Base-by-base conservation (phyloP, 805 yeast genomes). In the Candida chilensis region DNA sequence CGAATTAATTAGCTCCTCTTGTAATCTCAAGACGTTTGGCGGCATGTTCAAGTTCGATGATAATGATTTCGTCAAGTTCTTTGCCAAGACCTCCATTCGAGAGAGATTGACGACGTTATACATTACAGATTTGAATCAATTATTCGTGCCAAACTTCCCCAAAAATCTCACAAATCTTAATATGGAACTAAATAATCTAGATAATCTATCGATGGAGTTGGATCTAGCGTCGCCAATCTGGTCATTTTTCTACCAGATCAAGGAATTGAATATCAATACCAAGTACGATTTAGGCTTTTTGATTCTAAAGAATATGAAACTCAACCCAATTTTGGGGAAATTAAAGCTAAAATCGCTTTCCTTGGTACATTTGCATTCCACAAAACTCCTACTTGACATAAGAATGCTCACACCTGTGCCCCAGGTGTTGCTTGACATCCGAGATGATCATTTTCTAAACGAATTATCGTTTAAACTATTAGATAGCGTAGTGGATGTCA, bases 21-120 rank as follows among this genome's bases (percentile, higher is more conserved):
- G 6, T 7, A 22, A 22, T 22, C 13, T 22, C 15, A 22, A 22
- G 13, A 22, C 25, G 7, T 22, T 22, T 22, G 25, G 25, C 13
- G 25, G 25, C 6, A 22, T 22, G 25, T 22, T 22, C 12, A 22
- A 22, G 12, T 22, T 22, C 12, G 25, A 22, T 22, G 25, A 22
- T 22, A 22, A 22, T n/a, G 25, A 22, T 22, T 22, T 22, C 13
- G 25, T 22, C 13, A 22, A 22, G 12, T 22, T 22, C 13, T 22
- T 22, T 15, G 13, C 12, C 7, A 22, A 22, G 25, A 15, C 11
- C 13, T 12, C 11, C 11, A 22, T 22, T n/a, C 11, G 25, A 22
- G 7, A 22, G 6, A 22, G 13, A 22, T 22, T 22, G 13, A 22
- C 25, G 6, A 22, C 25, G 13, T 22, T 22, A 22, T 22, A 22